Conservation (phyloP, 2,329 filamentous ascomycete genomes). For the Hypoxylon sp. region DNA sequence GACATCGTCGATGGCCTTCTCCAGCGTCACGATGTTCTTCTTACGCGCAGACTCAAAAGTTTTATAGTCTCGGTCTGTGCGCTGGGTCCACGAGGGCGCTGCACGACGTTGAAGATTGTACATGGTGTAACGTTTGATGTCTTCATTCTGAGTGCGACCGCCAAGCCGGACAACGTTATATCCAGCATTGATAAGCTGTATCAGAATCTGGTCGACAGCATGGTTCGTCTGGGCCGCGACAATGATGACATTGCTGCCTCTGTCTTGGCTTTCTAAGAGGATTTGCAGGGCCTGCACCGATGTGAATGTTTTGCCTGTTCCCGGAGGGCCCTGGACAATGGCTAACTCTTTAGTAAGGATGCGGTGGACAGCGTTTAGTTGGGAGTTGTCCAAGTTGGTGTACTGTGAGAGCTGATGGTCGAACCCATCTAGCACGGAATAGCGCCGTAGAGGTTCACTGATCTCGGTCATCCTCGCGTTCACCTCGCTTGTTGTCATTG, state of each 20-base stretch:
- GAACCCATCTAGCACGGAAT: constrained; percentile 49
- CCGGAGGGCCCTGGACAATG: constrained; percentile 87
- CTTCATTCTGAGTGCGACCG: constrained; percentile 75
- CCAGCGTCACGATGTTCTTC: constrained; percentile 56
- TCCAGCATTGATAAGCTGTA: constrained; percentile 66
- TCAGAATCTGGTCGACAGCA: constrained; percentile 85
- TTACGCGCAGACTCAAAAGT: constrained; percentile 51
- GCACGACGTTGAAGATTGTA: constrained; percentile 68
- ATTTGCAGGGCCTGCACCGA: constrained; percentile 80
- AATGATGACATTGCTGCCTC: constrained; percentile 77
- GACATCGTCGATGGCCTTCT: constrained; percentile 58
- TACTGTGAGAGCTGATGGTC: constrained; percentile 48
- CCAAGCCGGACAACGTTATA: constrained; percentile 75
- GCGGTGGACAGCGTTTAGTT: constrained; percentile 75
- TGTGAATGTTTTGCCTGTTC: constrained; percentile 83
- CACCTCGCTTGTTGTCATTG: constrained; percentile 31
- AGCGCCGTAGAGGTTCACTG: constrained; percentile 38
- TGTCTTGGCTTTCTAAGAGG: constrained; percentile 71
- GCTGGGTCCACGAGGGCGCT: constrained; percentile 26
- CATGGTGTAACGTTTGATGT: constrained; percentile 76
- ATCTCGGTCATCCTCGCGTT: constrained; percentile 41
- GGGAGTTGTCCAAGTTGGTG: constrained; percentile 76
- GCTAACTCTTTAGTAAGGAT: constrained; percentile 81
- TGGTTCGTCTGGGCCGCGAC: constrained; percentile 92
- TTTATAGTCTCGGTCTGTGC: constrained; percentile 47